Evolutionary conservation across 2,329 filamentous ascomycete species (phyloP).

Genomic region (Penicillium concentricum): DNA sequence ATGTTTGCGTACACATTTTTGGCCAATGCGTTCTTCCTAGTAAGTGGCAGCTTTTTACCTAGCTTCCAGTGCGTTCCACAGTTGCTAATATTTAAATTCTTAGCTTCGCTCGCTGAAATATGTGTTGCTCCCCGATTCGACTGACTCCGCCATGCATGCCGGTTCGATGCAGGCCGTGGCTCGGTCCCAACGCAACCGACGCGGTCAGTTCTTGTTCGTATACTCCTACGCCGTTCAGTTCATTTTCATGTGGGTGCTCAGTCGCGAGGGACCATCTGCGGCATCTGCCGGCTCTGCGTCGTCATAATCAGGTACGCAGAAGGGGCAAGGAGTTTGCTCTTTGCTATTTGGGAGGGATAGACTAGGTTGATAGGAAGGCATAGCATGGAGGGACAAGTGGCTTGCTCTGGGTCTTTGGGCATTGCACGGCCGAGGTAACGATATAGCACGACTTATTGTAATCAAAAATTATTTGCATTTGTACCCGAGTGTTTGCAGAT

Average conservation of each 20-base stretch:
- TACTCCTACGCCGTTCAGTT: conserved; percentile 95
- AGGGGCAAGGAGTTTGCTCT: neutral
- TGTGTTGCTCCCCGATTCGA: conserved; percentile 83
- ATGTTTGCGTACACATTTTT: conserved; percentile 90
- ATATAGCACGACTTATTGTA: conserved; percentile 30
- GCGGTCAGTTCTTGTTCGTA: conserved; percentile 88
- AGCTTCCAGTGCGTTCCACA: neutral
- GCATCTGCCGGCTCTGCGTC: conserved; percentile 20
- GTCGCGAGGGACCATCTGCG: conserved; percentile 48
- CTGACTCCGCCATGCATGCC: conserved; percentile 61
- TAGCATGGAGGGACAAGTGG: conserved; percentile 6
- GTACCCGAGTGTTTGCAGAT: neutral
- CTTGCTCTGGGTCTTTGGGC: conserved; percentile 7
- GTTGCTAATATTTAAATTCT: conserved; percentile 1
- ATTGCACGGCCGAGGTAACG: conserved; percentile 17
- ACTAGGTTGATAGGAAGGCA: conserved; percentile 8
- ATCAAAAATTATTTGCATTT: conserved; percentile 21
- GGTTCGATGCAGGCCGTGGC: conserved; percentile 69
- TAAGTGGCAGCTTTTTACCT: conserved; percentile 47
- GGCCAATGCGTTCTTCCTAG: conserved; percentile 92
- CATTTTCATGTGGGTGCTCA: conserved; percentile 86
- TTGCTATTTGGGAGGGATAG: conserved; percentile 12
- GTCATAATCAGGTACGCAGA: neutral
- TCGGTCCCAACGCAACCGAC: conserved; percentile 78
- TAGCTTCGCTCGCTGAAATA: conserved; percentile 94